Evolutionary conservation across 78 protist genomes (phyloP).

Genomic region (Chrysochromulina tobinii): DNA sequence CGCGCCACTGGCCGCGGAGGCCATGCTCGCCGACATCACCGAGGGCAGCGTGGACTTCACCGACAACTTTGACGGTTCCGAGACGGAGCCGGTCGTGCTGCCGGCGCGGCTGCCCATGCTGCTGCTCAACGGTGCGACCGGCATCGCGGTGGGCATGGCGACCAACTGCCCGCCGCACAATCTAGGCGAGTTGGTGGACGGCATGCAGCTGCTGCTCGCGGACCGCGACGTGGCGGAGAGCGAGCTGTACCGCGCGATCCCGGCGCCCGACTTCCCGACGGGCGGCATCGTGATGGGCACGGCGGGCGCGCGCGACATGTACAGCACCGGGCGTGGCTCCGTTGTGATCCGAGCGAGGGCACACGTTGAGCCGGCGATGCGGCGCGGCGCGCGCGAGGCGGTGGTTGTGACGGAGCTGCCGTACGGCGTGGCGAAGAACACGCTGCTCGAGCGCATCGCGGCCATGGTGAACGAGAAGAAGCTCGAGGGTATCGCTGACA

Average conservation of each 20-base stretch:
- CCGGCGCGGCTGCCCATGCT: constrained; percentile 23
- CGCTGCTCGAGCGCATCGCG: not conserved
- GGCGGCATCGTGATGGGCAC: constrained; percentile 19
- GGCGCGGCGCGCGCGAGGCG: not conserved
- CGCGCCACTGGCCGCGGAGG: not conserved
- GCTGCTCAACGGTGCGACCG: constrained; percentile 15
- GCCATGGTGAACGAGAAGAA: not conserved
- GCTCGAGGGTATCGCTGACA: not conserved
- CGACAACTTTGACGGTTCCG: constrained; percentile 25
- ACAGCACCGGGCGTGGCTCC: constrained; percentile 3
- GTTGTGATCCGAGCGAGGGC: not conserved
- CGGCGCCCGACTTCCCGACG: constrained; percentile 43
- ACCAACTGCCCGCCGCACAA: constrained; percentile 37
- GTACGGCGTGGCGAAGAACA: not conserved
- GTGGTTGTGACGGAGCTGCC: constrained; percentile 3
- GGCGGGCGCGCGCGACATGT: not conserved
- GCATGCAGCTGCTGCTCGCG: not conserved
- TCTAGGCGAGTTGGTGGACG: constrained; percentile 10
- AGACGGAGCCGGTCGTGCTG: constrained; percentile 21
- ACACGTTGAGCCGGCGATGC: not conserved
- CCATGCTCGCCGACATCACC: not conserved
- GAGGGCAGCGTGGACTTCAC: not conserved
- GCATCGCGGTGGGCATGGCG: constrained; percentile 48
- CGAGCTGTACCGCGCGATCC: not conserved
- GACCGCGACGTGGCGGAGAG: not conserved